These are phyloP conservation scores for Trichosporon sp. DNA, from an alignment of 1,284 basidiomycete species.

Conservation along the genomic window DNA sequence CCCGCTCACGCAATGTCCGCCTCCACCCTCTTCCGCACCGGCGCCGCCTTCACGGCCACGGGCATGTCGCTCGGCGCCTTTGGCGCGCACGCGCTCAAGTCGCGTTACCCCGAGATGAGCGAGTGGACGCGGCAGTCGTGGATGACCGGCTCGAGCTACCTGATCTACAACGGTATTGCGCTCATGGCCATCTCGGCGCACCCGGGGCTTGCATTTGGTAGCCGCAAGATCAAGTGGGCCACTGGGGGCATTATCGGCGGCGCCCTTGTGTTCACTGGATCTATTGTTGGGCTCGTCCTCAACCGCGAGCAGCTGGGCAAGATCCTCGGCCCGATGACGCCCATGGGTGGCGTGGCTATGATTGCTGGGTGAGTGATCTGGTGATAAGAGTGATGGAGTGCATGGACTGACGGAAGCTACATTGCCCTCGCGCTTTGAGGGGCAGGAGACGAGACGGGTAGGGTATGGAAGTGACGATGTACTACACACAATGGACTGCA, in stretches of 20 bases:
- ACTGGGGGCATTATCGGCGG: constrained; percentile 70
- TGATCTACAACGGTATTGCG: constrained; percentile 74
- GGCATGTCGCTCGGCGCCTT: constrained; percentile 56
- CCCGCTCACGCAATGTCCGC: constrained; percentile 25
- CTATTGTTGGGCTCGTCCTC: constrained; percentile 68
- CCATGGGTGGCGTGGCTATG: constrained; percentile 71
- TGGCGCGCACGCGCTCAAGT: constrained; percentile 53
- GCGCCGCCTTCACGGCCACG: constrained; percentile 50
- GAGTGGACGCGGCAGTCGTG: constrained; percentile 46
- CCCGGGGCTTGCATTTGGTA: constrained; percentile 62
- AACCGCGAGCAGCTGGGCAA: constrained; percentile 64
- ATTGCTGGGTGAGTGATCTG: constrained; percentile 69
- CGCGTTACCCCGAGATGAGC: constrained; percentile 48
- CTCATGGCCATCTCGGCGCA: constrained; percentile 72
- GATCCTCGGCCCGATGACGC: constrained; percentile 73
- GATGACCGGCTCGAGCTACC: constrained; percentile 51
- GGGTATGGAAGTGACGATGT: background rate
- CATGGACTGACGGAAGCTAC: constrained; percentile 26
- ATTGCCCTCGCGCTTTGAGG: constrained; percentile 34
- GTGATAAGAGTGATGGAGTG: background rate
- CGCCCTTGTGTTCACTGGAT: constrained; percentile 69
- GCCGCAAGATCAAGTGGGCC: constrained; percentile 64
- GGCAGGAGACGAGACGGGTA: background rate
- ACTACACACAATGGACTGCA: background rate
- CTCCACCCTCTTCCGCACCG: constrained; percentile 37